Percentiles rank a stretch among this genome's conserved stretches.
Evolutionary conservation across 2,329 filamentous ascomycete genomes (phyloP).

Genomic region (Calonectria henricotiae): DNA sequence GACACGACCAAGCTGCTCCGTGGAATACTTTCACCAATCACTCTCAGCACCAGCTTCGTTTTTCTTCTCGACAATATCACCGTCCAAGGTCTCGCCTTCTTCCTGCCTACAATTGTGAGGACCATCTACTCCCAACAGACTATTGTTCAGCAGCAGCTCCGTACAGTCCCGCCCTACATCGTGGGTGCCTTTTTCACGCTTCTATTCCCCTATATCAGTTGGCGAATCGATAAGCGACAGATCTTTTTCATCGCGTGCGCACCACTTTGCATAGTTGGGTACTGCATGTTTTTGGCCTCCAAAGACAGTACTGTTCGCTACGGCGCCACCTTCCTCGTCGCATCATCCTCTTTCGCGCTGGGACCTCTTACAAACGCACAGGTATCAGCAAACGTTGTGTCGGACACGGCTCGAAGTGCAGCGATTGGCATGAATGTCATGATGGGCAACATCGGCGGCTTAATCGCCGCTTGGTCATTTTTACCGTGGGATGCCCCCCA

Average conservation of each 20-base stretch:
- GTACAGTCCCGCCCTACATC: constrained; percentile 7
- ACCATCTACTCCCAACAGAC: constrained; percentile 8
- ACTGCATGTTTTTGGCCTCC: constrained; percentile 13
- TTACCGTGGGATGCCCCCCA: constrained; percentile 11
- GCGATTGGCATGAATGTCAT: constrained; percentile 17
- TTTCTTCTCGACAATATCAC: constrained; percentile 25
- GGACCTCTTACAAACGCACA: constrained; percentile 15
- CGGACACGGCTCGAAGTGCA: constrained; percentile 15
- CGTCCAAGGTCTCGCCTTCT: constrained; percentile 17
- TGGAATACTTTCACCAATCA: constrained; percentile 13
- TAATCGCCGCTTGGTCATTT: constrained; percentile 7
- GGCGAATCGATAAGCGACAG: constrained; percentile 13
- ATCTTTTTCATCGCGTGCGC: constrained; percentile 17
- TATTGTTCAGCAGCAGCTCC: constrained; percentile 9
- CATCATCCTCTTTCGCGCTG: constrained; percentile 7
- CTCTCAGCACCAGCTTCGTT: constrained; percentile 21
- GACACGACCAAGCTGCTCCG: constrained; percentile 9
- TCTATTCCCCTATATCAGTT: neutral
- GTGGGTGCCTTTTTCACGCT: constrained; percentile 18
- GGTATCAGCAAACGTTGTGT: constrained; percentile 18
- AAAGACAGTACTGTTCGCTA: constrained; percentile 15
- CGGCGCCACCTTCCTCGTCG: constrained; percentile 4
- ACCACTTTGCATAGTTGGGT: constrained; percentile 13
- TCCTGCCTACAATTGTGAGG: constrained; percentile 11
- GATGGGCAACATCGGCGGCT: constrained; percentile 12